Evolutionary conservation across 768 basidiomycete genomes (phyloP), one percentile per base, ranked within the genome.

Genomic region (Boletus reticulatus): DNA sequence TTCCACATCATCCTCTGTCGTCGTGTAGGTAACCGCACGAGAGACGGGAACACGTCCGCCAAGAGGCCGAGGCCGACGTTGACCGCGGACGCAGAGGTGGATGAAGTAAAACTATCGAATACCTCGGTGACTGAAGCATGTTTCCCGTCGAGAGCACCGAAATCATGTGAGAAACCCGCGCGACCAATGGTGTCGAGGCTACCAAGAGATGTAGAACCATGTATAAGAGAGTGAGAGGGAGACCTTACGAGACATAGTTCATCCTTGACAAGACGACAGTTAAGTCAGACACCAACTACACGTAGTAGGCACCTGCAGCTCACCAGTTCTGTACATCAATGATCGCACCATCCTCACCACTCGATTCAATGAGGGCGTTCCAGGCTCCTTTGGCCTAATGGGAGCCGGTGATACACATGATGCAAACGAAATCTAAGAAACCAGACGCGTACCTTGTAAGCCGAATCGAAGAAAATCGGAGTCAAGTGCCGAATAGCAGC

Each of bases 101-200:
- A 61, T 19, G 60, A 54, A 5, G 24, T 47, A 52, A 78, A 74
- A 0, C 71, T 58, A 14, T 77, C 76, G 17, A 82, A 79, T 7
- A 72, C 63, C 4, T 75, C 67, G 4, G 73, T 68, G 7, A 84
- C 73, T 4, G 74, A 52, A 3, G 77, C 69, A 27, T 64, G 65
- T 55, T 81, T 75, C 4, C 83, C 83, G 2, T 81, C 76, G 17
- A 85, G 72, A 1, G 80, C 68, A 27, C 77, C 76, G 60, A 86
- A 86, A 61, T 84, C 76, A 58, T 85, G 79, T 0, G 80, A 79
- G 58, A 86, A 86, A 3, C 83, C 84, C 11, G 82, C 82, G 37
- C 84, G 80, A 19, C 84, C 83, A 42, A 86, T 75, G 3, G 76
- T 75, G 60, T 86, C 84, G 9, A 85, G 69, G 9, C 83, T 83